Evolutionary conservation across 1,139 yeast species (phyloP).

Genomic region (Fermentozyma sake): DNA sequence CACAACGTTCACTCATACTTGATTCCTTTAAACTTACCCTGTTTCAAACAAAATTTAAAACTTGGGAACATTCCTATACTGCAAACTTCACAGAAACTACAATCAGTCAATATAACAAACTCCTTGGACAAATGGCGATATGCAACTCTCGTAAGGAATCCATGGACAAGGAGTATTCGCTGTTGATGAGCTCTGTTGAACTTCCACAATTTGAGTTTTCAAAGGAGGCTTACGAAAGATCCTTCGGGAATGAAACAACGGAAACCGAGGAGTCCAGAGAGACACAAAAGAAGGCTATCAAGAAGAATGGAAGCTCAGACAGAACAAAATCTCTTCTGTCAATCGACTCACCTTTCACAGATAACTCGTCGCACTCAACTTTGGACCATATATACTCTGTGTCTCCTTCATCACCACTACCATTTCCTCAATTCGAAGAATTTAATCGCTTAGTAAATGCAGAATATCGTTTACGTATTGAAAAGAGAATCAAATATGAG

Average conservation of each 20-base stretch:
- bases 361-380: too few species aligned
- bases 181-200: constrained; percentile 18
- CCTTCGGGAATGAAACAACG: too few species aligned
- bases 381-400: constrained; percentile 26
- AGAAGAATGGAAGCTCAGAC: too few species aligned
- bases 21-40: constrained; percentile 34
- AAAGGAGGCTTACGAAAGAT: too few species aligned
- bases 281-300: constrained; percentile 12
- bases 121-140: constrained; percentile 26
- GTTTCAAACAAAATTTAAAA: constrained; percentile 27
- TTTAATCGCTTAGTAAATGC: constrained; percentile 30
- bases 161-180: constrained; percentile 21
- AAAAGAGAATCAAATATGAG: constrained; percentile 33
- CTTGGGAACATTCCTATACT: constrained; percentile 24
- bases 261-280: too few species aligned
- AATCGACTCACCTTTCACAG: constrained; percentile 15
- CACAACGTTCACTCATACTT: too few species aligned
- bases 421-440: constrained; percentile 26
- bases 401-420: constrained; percentile 19
- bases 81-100: constrained; percentile 21
- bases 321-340: too few species aligned
- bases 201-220: constrained; percentile 31
- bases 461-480: constrained; percentile 32
- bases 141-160: constrained; percentile 22
- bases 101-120: constrained; percentile 26